phyloP scores from a whole-genome alignment of 768 basidiomycete genomes.

The Tricholoma bakamatsutake region DNA sequence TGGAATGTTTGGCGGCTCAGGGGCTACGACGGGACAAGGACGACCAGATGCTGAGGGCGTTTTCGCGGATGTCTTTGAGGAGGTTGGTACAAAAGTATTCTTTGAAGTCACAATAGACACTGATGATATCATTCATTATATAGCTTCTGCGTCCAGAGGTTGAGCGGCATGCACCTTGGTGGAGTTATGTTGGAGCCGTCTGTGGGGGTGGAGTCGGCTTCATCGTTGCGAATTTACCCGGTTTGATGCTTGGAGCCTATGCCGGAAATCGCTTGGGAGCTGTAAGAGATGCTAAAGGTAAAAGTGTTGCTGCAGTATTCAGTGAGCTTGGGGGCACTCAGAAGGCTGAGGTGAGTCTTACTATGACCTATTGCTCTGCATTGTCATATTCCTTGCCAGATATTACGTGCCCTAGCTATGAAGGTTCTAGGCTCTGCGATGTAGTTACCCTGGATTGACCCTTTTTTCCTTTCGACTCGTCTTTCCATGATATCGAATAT shows the following conservation, averaged over 20 bases:
- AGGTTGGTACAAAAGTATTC: slow-evolving; percentile 41
- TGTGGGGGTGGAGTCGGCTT: slow-evolving; percentile 65
- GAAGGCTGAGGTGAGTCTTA: slow-evolving; percentile 73
- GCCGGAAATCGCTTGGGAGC: slow-evolving; percentile 91
- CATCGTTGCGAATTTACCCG: slow-evolving; percentile 76
- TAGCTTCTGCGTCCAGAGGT: slow-evolving; percentile 82
- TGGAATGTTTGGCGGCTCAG: slow-evolving; percentile 54
- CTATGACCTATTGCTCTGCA: not conserved
- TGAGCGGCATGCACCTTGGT: slow-evolving; percentile 61
- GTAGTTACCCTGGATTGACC: slow-evolving; percentile 5
- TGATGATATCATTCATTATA: not conserved
- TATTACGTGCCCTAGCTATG: slow-evolving; percentile 73
- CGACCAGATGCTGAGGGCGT: slow-evolving; percentile 76
- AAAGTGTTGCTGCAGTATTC: slow-evolving; percentile 89
- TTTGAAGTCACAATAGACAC: not conserved
- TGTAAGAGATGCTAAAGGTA: slow-evolving; percentile 89
- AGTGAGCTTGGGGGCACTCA: slow-evolving; percentile 64
- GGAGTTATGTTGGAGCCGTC: slow-evolving; percentile 69
- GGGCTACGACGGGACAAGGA: slow-evolving; percentile 24
- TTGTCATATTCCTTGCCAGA: slow-evolving; percentile 34
- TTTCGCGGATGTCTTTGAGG: slow-evolving; percentile 89
- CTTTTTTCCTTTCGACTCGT: not conserved
- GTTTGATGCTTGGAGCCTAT: slow-evolving; percentile 77
- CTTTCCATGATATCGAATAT: not conserved
- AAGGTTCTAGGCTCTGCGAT: slow-evolving; percentile 74